phyloP scores from a whole-genome alignment of 1,284 basidiomycete species.

The Apiotrichum akiyoshidainum region DNA sequence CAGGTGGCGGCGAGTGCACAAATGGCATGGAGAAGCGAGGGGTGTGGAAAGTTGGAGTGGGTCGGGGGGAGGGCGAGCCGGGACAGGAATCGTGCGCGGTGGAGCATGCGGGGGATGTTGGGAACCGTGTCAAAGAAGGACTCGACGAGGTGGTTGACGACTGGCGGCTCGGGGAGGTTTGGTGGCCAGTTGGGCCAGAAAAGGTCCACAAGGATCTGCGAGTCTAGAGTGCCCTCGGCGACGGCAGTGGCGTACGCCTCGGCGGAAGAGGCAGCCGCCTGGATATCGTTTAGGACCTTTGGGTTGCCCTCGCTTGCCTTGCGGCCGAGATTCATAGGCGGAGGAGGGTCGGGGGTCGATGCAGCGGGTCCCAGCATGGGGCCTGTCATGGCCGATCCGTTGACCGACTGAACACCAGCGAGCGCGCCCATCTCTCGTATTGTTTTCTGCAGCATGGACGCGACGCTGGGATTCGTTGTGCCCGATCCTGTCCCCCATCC shows the following conservation, averaged over 20 bases:
- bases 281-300: neutral
- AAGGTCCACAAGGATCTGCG: slow-evolving; percentile 43
- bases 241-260: slow-evolving; percentile 4
- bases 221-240: slow-evolving; percentile 32
- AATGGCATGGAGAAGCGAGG: slow-evolving; percentile 51
- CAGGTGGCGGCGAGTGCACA: slow-evolving; percentile 48
- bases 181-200: slow-evolving; percentile 51
- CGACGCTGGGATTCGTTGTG: neutral
- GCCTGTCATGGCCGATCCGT: neutral
- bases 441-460: neutral
- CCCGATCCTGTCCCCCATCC: neutral
- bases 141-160: slow-evolving; percentile 48
- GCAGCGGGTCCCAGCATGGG: slow-evolving; percentile 1
- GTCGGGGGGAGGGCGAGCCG: slow-evolving; percentile 52
- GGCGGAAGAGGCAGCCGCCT: too few species aligned
- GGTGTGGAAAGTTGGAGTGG: slow-evolving; percentile 52
- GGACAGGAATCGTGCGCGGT: slow-evolving; percentile 48
- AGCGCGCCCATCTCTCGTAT: neutral
- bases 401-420: neutral
- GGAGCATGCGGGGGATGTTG: slow-evolving; percentile 45
- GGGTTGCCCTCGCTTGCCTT: slow-evolving; percentile 1
- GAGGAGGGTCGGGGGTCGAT: neutral
- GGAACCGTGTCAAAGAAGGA: slow-evolving; percentile 48
- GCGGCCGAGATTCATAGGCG: neutral
- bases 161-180: slow-evolving; percentile 46